Percentiles rank a stretch among this genome's conserved stretches.
These are phyloP conservation scores for Beta corolliflora DNA, from an alignment of 179 eudicot genomes.

Conservation along the genomic window DNA sequence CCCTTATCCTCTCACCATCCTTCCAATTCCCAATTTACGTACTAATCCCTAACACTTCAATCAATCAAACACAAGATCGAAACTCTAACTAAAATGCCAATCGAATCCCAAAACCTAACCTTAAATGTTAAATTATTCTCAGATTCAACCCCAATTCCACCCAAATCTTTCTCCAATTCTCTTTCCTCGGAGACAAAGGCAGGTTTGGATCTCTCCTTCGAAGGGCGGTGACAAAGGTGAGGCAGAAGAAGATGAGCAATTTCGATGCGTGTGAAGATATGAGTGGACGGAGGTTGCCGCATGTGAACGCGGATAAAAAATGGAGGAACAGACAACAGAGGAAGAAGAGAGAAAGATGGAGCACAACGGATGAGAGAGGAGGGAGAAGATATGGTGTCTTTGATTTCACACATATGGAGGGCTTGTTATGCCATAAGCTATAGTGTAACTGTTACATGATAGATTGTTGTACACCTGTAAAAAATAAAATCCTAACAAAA, in stretches of 20 bases:
- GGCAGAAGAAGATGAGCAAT: slow-evolving; percentile 93
- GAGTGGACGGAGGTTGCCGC: slow-evolving; percentile 89
- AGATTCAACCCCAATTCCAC: slow-evolving; percentile 20
- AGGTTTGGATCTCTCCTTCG: slow-evolving; percentile 90
- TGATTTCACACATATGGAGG: too few relatives aligned
- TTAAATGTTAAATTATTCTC: slow-evolving; percentile 44
- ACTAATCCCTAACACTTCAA: slow-evolving; percentile 34
- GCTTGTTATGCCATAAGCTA: too few relatives aligned
- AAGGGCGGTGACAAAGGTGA: slow-evolving; percentile 92
- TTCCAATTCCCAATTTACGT: slow-evolving; percentile 42
- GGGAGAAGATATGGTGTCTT: too few relatives aligned
- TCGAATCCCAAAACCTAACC: slow-evolving; percentile 46
- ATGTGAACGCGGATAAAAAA: slow-evolving; percentile 95
- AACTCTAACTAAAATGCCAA: slow-evolving; percentile 57
- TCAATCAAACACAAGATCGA: slow-evolving; percentile 48
- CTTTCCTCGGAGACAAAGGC: slow-evolving; percentile 85
- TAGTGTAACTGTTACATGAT: too few relatives aligned
- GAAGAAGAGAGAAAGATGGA: slow-evolving; percentile 76
- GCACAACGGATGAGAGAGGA: too few relatives aligned
- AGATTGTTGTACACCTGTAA: too few relatives aligned
- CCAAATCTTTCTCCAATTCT: slow-evolving; percentile 31
- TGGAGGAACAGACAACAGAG: slow-evolving; percentile 90
- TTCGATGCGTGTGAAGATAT: slow-evolving; percentile 95
- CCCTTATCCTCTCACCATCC: slow-evolving; percentile 5
- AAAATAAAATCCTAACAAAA: too few relatives aligned